Evolutionary conservation across 371 early-diverging fungal genomes (phyloP).

Genomic region (Zancudomyces culisetae): DNA sequence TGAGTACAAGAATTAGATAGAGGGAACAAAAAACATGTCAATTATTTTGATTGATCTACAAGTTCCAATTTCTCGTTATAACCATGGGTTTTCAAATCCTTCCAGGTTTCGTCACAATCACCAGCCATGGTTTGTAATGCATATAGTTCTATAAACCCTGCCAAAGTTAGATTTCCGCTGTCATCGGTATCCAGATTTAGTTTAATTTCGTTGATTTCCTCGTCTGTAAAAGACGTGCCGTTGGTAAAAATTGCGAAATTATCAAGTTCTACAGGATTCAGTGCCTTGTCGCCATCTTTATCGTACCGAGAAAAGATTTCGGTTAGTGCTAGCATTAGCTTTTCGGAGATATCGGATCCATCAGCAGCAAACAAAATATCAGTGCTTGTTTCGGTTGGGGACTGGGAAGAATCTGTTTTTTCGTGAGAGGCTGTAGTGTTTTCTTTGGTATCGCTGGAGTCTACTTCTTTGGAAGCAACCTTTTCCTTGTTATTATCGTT

Average conservation of each 20-base stretch:
- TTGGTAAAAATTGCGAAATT: constrained; percentile 34
- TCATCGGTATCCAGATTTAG: constrained; percentile 19
- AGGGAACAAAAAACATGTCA: too few relatives aligned
- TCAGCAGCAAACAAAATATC: too few relatives aligned
- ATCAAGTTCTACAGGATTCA: constrained; percentile 28
- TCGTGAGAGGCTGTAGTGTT: too few relatives aligned
- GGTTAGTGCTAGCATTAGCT: constrained; percentile 13
- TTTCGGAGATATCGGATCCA: constrained; percentile 19
- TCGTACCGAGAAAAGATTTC: constrained; percentile 36
- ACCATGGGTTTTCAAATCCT: constrained; percentile 32
- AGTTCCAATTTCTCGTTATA: constrained; percentile 24
- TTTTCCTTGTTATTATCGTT: too few relatives aligned
- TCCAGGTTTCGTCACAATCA: constrained; percentile 35
- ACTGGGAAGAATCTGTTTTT: too few relatives aligned
- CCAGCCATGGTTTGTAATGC: constrained; percentile 31
- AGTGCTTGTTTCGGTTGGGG: too few relatives aligned
- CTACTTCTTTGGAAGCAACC: too few relatives aligned
- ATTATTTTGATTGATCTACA: too few relatives aligned
- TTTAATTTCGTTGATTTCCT: constrained; percentile 25
- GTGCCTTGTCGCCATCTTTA: constrained; percentile 27
- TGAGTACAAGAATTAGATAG: too few relatives aligned
- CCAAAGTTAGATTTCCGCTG: constrained; percentile 15
- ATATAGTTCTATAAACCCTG: constrained; percentile 37
- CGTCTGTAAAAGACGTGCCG: constrained; percentile 29
- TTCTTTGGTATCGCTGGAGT: too few relatives aligned